Percentiles rank a stretch among this genome's conserved stretches.
Conservation (phyloP, 768 basidiomycete genomes). For the Cystofilobasidium macerans region DNA sequence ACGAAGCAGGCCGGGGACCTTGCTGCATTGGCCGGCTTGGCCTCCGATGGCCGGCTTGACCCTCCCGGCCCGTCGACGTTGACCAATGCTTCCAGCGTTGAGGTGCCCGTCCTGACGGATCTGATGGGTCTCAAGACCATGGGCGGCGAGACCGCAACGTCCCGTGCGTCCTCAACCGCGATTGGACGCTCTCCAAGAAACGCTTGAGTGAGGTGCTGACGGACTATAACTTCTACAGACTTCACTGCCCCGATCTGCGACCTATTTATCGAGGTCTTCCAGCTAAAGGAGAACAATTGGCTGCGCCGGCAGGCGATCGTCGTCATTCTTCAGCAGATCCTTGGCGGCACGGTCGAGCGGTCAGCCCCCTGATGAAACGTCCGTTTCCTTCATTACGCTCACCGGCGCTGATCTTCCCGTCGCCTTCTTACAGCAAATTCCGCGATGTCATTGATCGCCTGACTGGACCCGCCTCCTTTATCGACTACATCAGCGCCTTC, state of each 20-base stretch:
- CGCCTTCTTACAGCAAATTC: slow-evolving; percentile 54
- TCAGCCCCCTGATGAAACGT: no score
- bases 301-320: slow-evolving; percentile 87
- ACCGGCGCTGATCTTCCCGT: not conserved
- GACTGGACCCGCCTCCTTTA: slow-evolving; percentile 42
- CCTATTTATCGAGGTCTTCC: slow-evolving; percentile 81
- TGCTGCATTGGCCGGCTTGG: slow-evolving; percentile 57
- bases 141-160: slow-evolving; percentile 78
- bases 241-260: slow-evolving; percentile 94
- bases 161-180: slow-evolving; percentile 36
- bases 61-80: slow-evolving; percentile 37
- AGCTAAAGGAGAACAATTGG: slow-evolving; percentile 96
- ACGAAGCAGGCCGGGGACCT: slow-evolving; percentile 57
- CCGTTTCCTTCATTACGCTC: no score
- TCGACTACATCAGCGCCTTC: slow-evolving; percentile 55
- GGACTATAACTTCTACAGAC: no score
- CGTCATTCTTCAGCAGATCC: slow-evolving; percentile 86
- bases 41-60: slow-evolving; percentile 52
- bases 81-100: not conserved
- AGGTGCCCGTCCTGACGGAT: slow-evolving; percentile 2
- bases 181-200: not conserved
- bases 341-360: slow-evolving; percentile 94
- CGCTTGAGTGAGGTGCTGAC: no score
- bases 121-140: slow-evolving; percentile 50
- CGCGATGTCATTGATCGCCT: slow-evolving; percentile 61